phyloP scores from a whole-genome alignment of 1,139 yeast species.

The Blastobotrys persicus region DNA sequence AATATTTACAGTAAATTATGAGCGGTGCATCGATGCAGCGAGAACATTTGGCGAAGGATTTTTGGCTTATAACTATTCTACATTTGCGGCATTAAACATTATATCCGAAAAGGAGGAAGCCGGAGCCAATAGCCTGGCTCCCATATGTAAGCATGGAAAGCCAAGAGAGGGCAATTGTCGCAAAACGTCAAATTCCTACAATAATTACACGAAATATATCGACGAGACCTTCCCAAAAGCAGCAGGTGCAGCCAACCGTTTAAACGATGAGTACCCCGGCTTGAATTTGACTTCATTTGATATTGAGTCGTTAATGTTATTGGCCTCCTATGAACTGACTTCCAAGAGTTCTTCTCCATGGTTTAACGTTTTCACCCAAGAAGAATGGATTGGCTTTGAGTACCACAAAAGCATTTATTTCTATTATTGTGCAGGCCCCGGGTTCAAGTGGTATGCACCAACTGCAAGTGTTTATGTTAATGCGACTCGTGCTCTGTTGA shows the following conservation, averaged over 20 bases:
- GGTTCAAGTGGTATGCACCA: constrained; percentile 40
- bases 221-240: constrained; percentile 32
- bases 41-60: constrained; percentile 44
- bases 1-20: constrained; percentile 41
- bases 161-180: constrained; percentile 19
- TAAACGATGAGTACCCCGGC: constrained; percentile 12
- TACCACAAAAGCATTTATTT: constrained; percentile 46
- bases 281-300: constrained; percentile 11
- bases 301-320: constrained; percentile 34
- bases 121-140: constrained; percentile 46
- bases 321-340: constrained; percentile 56
- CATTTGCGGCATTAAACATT: constrained; percentile 37
- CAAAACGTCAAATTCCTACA: constrained; percentile 25
- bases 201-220: not conserved
- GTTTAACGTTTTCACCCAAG: constrained; percentile 50
- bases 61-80: constrained; percentile 40
- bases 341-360: constrained; percentile 49
- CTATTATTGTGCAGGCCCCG: constrained; percentile 53
- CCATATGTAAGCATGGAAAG: constrained; percentile 26
- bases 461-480: constrained; percentile 50
- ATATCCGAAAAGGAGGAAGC: constrained; percentile 38
- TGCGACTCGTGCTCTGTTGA: constrained; percentile 48
- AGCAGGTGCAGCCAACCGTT: constrained; percentile 36
- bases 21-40: constrained; percentile 43
- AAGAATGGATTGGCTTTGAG: constrained; percentile 47